Percentiles rank a stretch among this genome's conserved stretches.
Conservation (phyloP, 2,329 filamentous ascomycete species). For the Alternaria longipes region DNA sequence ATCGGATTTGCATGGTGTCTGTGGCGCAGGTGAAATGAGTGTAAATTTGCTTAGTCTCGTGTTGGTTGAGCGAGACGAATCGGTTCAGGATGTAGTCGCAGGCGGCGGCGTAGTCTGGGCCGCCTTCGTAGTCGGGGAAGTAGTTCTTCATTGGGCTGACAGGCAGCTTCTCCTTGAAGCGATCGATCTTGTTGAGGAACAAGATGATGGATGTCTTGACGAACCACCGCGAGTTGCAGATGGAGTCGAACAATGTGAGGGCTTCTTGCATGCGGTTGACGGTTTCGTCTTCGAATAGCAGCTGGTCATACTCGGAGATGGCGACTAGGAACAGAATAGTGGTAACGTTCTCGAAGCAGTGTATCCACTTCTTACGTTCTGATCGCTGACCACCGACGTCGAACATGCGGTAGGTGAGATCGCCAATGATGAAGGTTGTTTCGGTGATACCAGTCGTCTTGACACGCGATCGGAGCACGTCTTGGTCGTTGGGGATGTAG, state of each 20-base stretch:
- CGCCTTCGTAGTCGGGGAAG: slow-evolving; percentile 81
- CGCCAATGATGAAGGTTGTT: slow-evolving; percentile 93
- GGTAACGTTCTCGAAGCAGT: slow-evolving; percentile 98
- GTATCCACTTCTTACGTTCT: slow-evolving; percentile 99
- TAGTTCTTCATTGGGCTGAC: slow-evolving; percentile 80
- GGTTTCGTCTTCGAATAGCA: slow-evolving; percentile 95
- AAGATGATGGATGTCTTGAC: slow-evolving; percentile 77
- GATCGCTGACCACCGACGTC: slow-evolving; percentile 95
- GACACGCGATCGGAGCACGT: slow-evolving; percentile 93
- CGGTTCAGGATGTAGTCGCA: slow-evolving; percentile 99
- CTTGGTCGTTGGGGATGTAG: slow-evolving; percentile 94
- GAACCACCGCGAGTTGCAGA: slow-evolving; percentile 77
- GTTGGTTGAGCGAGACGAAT: slow-evolving; percentile 97
- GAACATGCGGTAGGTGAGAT: slow-evolving; percentile 96
- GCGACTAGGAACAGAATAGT: slow-evolving; percentile 96
- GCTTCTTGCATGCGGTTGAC: slow-evolving; percentile 79
- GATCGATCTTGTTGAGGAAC: slow-evolving; percentile 79
- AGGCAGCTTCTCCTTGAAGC: slow-evolving; percentile 78
- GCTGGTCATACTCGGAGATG: slow-evolving; percentile 96
- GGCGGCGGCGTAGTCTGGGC: slow-evolving; percentile 92
- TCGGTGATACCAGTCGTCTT: slow-evolving; percentile 98
- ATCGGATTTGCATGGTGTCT: slow-evolving; percentile 97
- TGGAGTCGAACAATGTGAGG: slow-evolving; percentile 74
- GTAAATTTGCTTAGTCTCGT: slow-evolving; percentile 99
- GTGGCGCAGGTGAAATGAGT: slow-evolving; percentile 99